Base-by-base conservation (phyloP, 169 alveolate genomes). In the Sarcocystis neurona region DNA sequence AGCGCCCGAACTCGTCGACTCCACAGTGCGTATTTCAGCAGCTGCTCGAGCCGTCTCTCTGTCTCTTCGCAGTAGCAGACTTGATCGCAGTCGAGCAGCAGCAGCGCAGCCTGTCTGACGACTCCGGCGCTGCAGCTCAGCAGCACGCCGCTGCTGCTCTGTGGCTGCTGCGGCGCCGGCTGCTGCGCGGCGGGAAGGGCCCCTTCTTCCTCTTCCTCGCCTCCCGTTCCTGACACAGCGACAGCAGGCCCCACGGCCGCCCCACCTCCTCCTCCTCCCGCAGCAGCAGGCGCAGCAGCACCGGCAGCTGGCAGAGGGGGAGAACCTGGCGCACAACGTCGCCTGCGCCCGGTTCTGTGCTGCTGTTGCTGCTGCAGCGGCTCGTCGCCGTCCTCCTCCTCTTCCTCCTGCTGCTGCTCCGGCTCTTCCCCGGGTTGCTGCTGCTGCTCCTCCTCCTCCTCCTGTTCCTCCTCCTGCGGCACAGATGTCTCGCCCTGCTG, bases 11-110 rank as follows among this genome's bases (percentile, higher is more conserved):
- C 91, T 0, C 88, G 47, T 18, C 84, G 63, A 10, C 88, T 46
- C 91, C 91, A 87, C 15, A 87, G 80, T 0, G 91, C 87, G 34
- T 87, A 87, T 84, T 75, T 75, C 88, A 87, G 91, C 84, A 87
- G 84, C 87, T 78, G 87, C 87, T 87, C 91, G 39, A 87, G 88
- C 47, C 91, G 88, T 15, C 56, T 87, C 88, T 87, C 91, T 20
- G 82, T 84, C 34, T 75, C 88, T 43, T 68, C 46, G 74, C 91
- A 87, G 84, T 75, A 53, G 75, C 87, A 87, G 32, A 87, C 87
- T 15, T 60, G 39, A 60, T 87, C 91, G 53, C 91, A 75, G n/a
- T 87, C 91, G 82, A 87, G 91, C 87, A 87, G 84, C 82, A 87
- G 63, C 77, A 87, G 75, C n/a, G 91, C 91, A 34, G 91, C 91